phyloP scores from a whole-genome alignment of 495 filamentous ascomycete species.

The Tuber brumale region DNA sequence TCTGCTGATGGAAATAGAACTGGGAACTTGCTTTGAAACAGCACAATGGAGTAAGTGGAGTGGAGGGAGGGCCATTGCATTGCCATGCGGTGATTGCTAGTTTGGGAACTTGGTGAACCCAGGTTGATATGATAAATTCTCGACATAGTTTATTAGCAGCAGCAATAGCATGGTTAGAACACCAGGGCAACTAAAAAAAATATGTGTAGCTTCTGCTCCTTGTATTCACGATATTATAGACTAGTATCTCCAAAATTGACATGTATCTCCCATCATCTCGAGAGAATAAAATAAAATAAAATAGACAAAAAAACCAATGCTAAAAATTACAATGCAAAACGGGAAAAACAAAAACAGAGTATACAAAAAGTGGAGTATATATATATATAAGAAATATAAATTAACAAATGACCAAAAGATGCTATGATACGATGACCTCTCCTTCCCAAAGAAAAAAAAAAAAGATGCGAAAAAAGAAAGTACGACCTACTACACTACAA shows the following conservation, averaged over 20 bases:
- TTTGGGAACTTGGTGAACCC: neutral
- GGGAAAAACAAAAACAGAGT: neutral
- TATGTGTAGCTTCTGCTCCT: neutral
- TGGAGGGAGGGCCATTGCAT: neutral
- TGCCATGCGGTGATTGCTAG: neutral
- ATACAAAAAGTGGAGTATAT: neutral
- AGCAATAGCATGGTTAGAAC: neutral
- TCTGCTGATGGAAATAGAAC: neutral
- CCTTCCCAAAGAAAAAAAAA: too few species aligned
- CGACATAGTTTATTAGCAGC: neutral
- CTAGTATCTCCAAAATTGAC: neutral
- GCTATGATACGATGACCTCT: too few species aligned
- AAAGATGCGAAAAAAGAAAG: neutral
- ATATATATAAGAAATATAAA: neutral
- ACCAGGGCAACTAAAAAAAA: neutral
- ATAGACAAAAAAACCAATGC: neutral
- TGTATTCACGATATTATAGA: neutral
- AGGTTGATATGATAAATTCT: neutral
- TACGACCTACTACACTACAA: neutral
- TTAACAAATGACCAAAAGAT: neutral
- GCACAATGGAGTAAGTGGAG: neutral
- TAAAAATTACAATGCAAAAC: neutral
- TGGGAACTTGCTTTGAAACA: neutral
- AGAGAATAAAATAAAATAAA: neutral
- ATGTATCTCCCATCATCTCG: neutral